Evolutionary conservation across 257 asterid genomes (phyloP), one percentile per base, ranked within the genome.

Genomic region (Nicotiana tabacum): DNA sequence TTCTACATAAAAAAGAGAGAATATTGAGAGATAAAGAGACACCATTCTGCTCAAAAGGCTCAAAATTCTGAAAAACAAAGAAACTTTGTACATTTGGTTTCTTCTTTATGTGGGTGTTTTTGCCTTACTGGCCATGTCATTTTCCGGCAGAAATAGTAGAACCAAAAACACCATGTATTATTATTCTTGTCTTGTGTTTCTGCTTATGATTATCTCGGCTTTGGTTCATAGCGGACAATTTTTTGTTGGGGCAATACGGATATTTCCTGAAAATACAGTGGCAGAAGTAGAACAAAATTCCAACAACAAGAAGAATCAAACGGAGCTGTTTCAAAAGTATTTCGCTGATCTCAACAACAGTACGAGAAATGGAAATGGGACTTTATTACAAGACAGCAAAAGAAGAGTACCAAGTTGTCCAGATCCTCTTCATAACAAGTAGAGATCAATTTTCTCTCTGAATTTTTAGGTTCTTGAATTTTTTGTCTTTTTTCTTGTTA

Each of bases 351-450:
- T 65, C 77, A 21, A 85, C 88, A 83, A 81, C 81, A 53, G 66
- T 68, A 81, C 81, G 18, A 82, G 70, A 30, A 87, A 89, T 82
- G 88, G 76, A 77, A 85, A 89, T 35, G 48, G 65, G 33, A 2
- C 77, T 67, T 81, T 70, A 70, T 90, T 91, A 80, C 88, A 86
- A 78, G 94, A 90, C 64, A 86, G 78, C 82, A 91, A 91, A 83
- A 88, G 99, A 87, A 86, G 84, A 30, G 87, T 93, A 48, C 93
- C 98, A 65, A 95, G 98, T 89, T 92, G 98, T 89, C 97, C 99
- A 87, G 99, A 95, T 92, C 95, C 95, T 87, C 97, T 95, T 66
- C 99, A 95, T 86, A 95, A 95, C 89, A 85, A 91, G 88, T 85
- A 83, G 87, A 39, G 80, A 81, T 58, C 77, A 57, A 83, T 69